phyloP scores from a whole-genome alignment of 257 asterid genomes.

The Solanum sparsipilum region DNA sequence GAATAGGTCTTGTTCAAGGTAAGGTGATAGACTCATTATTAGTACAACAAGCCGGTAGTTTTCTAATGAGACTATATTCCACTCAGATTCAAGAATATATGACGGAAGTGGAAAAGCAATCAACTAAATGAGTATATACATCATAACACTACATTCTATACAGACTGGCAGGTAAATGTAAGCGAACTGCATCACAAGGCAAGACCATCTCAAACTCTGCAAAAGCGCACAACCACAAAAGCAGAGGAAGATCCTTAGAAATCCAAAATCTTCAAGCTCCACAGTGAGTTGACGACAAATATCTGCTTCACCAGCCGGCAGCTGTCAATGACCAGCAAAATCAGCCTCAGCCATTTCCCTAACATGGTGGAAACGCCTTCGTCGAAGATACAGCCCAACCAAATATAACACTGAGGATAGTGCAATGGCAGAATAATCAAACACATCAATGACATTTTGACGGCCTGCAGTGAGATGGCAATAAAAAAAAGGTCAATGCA shows the following conservation, averaged over 20 bases:
- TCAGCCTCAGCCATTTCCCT: constrained; percentile 35
- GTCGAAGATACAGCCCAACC: constrained; percentile 33
- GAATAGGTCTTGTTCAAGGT: background rate
- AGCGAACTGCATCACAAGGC: background rate
- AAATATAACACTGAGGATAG: constrained; percentile 40
- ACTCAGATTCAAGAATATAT: background rate
- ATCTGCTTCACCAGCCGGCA: background rate
- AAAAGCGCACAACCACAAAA: background rate
- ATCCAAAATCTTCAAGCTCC: background rate
- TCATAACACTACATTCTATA: background rate
- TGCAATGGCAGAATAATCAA: constrained; percentile 44
- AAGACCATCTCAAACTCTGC: background rate
- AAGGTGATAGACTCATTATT: background rate
- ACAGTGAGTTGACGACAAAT: background rate
- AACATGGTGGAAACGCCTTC: constrained; percentile 38
- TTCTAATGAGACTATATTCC: background rate
- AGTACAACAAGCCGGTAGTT: background rate
- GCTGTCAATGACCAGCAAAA: background rate
- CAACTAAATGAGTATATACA: background rate
- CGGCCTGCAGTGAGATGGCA: constrained; percentile 30
- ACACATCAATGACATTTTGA: constrained; percentile 29
- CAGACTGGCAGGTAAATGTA: background rate
- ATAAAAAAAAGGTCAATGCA: background rate
- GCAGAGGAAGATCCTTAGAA: background rate
- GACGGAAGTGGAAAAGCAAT: background rate